phyloP scores from a whole-genome alignment of 805 yeast species.

The Kurtzmaniella cleridarum region DNA sequence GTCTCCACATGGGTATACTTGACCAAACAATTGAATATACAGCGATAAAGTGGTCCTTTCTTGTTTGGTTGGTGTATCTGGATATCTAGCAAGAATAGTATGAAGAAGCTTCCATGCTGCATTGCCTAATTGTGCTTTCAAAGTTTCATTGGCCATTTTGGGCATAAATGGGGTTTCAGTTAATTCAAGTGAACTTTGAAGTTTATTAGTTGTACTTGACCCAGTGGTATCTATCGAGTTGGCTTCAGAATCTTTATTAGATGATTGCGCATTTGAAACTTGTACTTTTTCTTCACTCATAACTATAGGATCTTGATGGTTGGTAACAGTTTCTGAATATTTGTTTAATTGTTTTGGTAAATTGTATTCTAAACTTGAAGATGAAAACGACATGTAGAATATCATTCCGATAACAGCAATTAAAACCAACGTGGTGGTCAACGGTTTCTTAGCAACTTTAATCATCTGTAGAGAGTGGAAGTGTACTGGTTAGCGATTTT shows the following conservation, averaged over 20 bases:
- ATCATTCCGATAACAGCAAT: constrained; percentile 20
- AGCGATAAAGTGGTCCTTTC: constrained; percentile 59
- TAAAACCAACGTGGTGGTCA: constrained; percentile 19
- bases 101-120: constrained; percentile 91
- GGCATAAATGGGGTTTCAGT: constrained; percentile 75
- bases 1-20: constrained; percentile 95
- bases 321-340: constrained; percentile 1
- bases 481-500: too few relatives aligned
- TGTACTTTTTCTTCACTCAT: background rate
- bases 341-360: constrained; percentile 17
- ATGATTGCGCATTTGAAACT: constrained; percentile 1
- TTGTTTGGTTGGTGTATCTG: constrained; percentile 65
- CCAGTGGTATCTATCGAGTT: background rate
- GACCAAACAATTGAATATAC: constrained; percentile 73
- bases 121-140: constrained; percentile 79
- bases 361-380: constrained; percentile 15
- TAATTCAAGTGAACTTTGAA: constrained; percentile 9
- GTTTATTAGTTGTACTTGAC: constrained; percentile 1
- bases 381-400: constrained; percentile 21
- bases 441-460: constrained; percentile 21
- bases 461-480: constrained; percentile 6
- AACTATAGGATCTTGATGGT: background rate
- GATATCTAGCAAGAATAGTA: constrained; percentile 87
- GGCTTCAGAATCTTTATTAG: background rate
- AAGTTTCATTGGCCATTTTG: constrained; percentile 81